Conservation (phyloP, 2,329 filamentous ascomycete genomes). For the Fusarium sp. region DNA sequence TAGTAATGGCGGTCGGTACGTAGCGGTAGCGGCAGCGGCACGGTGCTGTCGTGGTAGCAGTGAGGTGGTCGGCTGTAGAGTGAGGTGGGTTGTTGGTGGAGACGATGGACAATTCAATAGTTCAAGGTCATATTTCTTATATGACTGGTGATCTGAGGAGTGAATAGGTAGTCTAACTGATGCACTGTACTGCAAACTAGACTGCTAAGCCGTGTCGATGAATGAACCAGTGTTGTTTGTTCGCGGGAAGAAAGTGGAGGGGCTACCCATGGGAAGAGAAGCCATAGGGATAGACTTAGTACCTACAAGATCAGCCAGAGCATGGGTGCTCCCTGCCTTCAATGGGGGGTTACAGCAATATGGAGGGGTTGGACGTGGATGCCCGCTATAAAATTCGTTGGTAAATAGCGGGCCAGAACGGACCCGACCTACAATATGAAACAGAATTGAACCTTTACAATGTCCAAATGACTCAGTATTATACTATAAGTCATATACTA, state of each 20-base stretch:
- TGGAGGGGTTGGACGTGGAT: slow-evolving; percentile 23
- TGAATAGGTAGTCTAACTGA: not conserved
- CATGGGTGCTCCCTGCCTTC: slow-evolving; percentile 18
- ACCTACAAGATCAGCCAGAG: slow-evolving; percentile 18
- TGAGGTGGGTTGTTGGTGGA: slow-evolving; percentile 38
- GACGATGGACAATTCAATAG: slow-evolving; percentile 35
- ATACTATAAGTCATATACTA: not conserved
- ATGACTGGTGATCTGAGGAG: not conserved
- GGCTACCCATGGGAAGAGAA: slow-evolving; percentile 24
- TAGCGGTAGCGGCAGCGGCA: slow-evolving; percentile 32
- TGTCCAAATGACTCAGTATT: not conserved
- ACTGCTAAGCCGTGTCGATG: not conserved
- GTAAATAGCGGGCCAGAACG: not conserved
- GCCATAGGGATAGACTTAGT: slow-evolving; percentile 6
- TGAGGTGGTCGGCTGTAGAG: slow-evolving; percentile 21
- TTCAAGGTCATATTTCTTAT: slow-evolving; percentile 37
- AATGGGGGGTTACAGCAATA: slow-evolving; percentile 24
- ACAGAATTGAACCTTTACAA: not conserved
- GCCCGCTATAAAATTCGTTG: slow-evolving; percentile 12
- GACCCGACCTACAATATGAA: not conserved
- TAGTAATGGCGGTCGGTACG: slow-evolving; percentile 36
- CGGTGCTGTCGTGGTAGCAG: slow-evolving; percentile 32
- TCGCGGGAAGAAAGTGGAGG: slow-evolving; percentile 24
- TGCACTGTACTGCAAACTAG: slow-evolving; percentile 1
- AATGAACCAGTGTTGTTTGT: slow-evolving; percentile 23